phyloP scores from a whole-genome alignment of 2,329 filamentous ascomycete species.

The Plenodomus lindquistii region DNA sequence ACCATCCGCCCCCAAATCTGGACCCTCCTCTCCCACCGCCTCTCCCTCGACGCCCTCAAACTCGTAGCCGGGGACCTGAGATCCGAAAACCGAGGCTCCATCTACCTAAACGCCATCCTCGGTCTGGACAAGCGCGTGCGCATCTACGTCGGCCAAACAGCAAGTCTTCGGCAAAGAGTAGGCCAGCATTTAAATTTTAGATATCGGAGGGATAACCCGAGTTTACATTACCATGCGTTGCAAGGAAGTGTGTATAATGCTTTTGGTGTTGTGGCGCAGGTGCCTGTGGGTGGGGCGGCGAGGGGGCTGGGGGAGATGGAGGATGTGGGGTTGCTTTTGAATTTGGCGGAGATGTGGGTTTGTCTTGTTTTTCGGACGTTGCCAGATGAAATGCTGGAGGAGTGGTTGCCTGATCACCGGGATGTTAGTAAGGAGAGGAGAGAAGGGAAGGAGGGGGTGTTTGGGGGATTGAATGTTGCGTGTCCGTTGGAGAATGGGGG shows the following conservation, averaged over 20 bases:
- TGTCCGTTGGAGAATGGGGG: slow-evolving; percentile 36
- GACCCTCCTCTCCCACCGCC: slow-evolving; percentile 22
- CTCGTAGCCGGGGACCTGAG: slow-evolving; percentile 27
- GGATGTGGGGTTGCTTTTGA: slow-evolving; percentile 29
- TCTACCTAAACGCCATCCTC: slow-evolving; percentile 33
- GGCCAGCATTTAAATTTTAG: slow-evolving; percentile 41
- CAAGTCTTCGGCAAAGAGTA: slow-evolving; percentile 27
- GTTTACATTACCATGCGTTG: slow-evolving; percentile 40
- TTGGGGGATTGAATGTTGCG: slow-evolving; percentile 36
- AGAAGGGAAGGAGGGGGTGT: slow-evolving; percentile 18
- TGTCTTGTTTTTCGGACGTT: slow-evolving; percentile 36
- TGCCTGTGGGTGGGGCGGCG: slow-evolving; percentile 16
- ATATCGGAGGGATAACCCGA: slow-evolving; percentile 39
- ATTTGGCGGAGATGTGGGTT: slow-evolving; percentile 44
- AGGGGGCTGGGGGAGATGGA: slow-evolving; percentile 30
- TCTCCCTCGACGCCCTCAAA: slow-evolving; percentile 28
- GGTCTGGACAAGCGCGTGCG: slow-evolving; percentile 30
- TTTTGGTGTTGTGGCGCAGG: slow-evolving; percentile 26
- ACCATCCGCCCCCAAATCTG: slow-evolving; percentile 28
- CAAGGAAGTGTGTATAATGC: slow-evolving; percentile 33
- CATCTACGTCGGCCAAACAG: slow-evolving; percentile 39
- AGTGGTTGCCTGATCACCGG: slow-evolving; percentile 25
- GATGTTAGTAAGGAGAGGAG: neutral
- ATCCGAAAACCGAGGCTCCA: slow-evolving; percentile 18
- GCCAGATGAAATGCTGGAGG: slow-evolving; percentile 17